These are phyloP conservation scores for Teunomyces gatunensis DNA, from an alignment of 805 yeast species.

Conservation along the genomic window DNA sequence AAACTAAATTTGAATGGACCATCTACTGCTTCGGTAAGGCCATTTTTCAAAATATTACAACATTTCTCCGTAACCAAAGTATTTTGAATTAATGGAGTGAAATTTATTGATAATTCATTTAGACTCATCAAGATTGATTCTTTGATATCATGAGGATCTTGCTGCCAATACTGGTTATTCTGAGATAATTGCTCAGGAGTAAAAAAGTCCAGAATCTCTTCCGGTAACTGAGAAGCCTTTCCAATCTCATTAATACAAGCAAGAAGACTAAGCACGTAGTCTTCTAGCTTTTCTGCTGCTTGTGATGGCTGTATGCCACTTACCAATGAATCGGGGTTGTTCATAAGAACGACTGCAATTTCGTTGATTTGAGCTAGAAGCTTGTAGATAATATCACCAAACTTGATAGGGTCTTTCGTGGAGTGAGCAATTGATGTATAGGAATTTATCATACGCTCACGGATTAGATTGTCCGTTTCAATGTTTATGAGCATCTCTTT, in stretches of 20 bases:
- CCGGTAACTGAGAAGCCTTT: slow-evolving; percentile 63
- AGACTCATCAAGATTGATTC: slow-evolving; percentile 40
- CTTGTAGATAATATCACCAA: slow-evolving; percentile 20
- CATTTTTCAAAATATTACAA: slow-evolving; percentile 59
- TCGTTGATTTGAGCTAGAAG: slow-evolving; percentile 20
- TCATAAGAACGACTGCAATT: slow-evolving; percentile 6
- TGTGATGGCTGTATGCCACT: slow-evolving; percentile 5
- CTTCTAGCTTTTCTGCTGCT: slow-evolving; percentile 26
- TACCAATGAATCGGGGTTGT: slow-evolving; percentile 5
- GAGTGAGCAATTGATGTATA: slow-evolving; percentile 62
- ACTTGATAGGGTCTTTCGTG: slow-evolving; percentile 41
- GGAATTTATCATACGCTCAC: slow-evolving; percentile 61
- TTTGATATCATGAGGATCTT: slow-evolving; percentile 48
- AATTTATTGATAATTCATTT: slow-evolving; percentile 40
- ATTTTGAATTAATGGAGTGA: slow-evolving; percentile 37
- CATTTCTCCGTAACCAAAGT: slow-evolving; percentile 59
- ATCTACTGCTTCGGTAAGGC: slow-evolving; percentile 57
- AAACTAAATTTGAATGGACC: slow-evolving; percentile 65
- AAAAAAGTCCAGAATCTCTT: slow-evolving; percentile 42
- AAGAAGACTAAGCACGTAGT: slow-evolving; percentile 55
- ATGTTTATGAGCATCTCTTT: slow-evolving; percentile 44
- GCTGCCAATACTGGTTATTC: slow-evolving; percentile 42
- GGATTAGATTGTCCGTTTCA: slow-evolving; percentile 41
- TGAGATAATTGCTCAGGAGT: slow-evolving; percentile 30
- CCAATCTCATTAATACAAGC: slow-evolving; percentile 69